Evolutionary conservation across 495 filamentous ascomycete species (phyloP), one percentile per base, ranked within the genome.

Genomic region (Aspergillus avenaceus): DNA sequence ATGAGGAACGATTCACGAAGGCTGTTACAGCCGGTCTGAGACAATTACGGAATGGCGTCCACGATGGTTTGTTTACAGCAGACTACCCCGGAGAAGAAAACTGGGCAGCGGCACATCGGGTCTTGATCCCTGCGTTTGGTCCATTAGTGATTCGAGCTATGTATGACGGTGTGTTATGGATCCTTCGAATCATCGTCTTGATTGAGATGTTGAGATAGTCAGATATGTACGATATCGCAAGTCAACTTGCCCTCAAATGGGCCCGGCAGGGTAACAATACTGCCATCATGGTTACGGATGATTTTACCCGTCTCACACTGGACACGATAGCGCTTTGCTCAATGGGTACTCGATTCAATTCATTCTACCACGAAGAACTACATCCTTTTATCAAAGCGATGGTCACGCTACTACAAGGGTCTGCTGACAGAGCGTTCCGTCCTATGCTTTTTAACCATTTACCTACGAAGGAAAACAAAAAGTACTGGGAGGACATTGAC

Each of bases 311-410:
- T 8, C 63, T 91, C 31, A 84, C 85, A 2, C 73, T 91, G 11
- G 86, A 91, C 54, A 84, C 84, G 0, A 79, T 90, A 18, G 83
- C 84, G 4, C 73, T 90, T 11, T 88, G 84, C 56, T 68, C 86
- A 0, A 88, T 91, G 84, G 81, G 79, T 24, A 84, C 74, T 36
- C 80, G 87, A 14, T 91, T 90, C 72, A 90, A 91, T 57, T 83
- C 79, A 9, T 89, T 84, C 63, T 89, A 89, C 54, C 71, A 74
- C 26, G 79, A 85, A 22, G 75, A 83, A 0, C 56, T 83, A 51
- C 84, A 88, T 54, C 83, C 84, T 0, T 88, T 90, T 53, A 67
- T 89, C 21, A 61, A 69, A 22, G 82, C 84, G 7, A 87, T 90
- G 86, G 67, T 65, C 21, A 75, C 67, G 12, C 74, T 84, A 28